These are phyloP conservation scores for Colletotrichum eleusines DNA, from an alignment of 2,329 filamentous ascomycete species.

Conservation along the genomic window DNA sequence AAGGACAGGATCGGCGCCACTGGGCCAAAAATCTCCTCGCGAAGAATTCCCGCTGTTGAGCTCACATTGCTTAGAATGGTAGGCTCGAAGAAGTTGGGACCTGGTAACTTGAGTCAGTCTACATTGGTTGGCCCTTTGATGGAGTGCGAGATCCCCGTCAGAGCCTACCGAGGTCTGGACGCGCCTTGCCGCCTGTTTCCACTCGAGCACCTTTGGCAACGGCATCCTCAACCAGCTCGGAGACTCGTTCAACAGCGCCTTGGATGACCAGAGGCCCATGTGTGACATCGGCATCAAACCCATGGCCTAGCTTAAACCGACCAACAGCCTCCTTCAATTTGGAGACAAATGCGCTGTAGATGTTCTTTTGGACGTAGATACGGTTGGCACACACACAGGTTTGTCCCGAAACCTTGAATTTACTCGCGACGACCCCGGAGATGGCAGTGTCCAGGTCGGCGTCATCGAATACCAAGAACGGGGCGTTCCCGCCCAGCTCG, in stretches of 20 bases:
- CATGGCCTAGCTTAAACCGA: background rate
- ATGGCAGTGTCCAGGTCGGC: background rate
- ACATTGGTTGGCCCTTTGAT: background rate
- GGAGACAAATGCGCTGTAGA: background rate
- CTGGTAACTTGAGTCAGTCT: background rate
- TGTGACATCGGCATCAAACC: background rate
- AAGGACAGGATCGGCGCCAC: background rate
- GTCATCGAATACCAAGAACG: background rate
- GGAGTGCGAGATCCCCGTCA: background rate
- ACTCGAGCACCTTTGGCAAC: background rate
- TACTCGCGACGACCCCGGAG: background rate
- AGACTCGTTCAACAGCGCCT: background rate
- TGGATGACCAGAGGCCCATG: background rate
- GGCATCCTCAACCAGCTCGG: background rate
- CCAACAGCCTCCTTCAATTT: background rate
- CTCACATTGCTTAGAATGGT: background rate
- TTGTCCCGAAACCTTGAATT: background rate
- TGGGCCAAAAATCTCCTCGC: background rate
- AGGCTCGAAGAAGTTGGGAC: background rate
- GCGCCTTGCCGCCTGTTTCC: background rate
- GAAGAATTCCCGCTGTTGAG: background rate
- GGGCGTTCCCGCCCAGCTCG: background rate
- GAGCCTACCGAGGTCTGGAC: background rate
- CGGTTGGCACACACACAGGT: background rate
- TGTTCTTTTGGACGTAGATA: background rate